Base-by-base conservation (phyloP, 2,329 filamentous ascomycete genomes). In the Podosphaera fusca region DNA sequence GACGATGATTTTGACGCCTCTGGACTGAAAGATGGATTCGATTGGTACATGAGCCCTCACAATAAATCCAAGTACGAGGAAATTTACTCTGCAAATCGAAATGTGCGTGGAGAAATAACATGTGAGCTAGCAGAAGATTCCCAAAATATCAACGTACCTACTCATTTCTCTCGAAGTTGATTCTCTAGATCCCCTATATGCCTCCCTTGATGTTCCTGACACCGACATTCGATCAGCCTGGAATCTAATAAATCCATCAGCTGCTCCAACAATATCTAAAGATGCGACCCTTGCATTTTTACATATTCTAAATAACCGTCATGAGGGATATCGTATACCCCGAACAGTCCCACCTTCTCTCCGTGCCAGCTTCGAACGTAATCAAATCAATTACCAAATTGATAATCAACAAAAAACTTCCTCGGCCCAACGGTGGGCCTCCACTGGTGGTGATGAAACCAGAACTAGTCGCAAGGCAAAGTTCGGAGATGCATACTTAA, bases 21-120 rank as follows among this genome's bases (percentile, higher is more conserved):
- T 0, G 88, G 88, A 0, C 74, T 98, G 60, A 94, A 94, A 69
- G 88, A 95, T 70, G 90, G 90, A 10, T 98, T 98, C 70, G 92
- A 98, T 69, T 98, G 92, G 92, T 98, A 98, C 73, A 98, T 98
- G 87, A 88, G 81, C 59, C 92, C 92, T 0, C 71, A 75, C 35
- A 89, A 98, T 72, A 94, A 94, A 72, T 68, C 80, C 61, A 96
- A 95, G 71, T 98, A 98, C 72, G 88, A 95, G 70, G 87, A 90
- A 64, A 98, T 98, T 70, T 98, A 96, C 72, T 85, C 84, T 61
- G 88, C 94, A 65, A 94, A 88, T 72, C 80, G 88, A 60, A 86
- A 94, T 69, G 80, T 83, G 68, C 82, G 89, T 55, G 92, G 92
- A 61, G 87, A 94, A 66, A 77, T 89, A 64, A 75, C 82, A 58